Evolutionary conservation across 345 rosid species (phyloP).

Genomic region (Toxicodendron radicans): DNA sequence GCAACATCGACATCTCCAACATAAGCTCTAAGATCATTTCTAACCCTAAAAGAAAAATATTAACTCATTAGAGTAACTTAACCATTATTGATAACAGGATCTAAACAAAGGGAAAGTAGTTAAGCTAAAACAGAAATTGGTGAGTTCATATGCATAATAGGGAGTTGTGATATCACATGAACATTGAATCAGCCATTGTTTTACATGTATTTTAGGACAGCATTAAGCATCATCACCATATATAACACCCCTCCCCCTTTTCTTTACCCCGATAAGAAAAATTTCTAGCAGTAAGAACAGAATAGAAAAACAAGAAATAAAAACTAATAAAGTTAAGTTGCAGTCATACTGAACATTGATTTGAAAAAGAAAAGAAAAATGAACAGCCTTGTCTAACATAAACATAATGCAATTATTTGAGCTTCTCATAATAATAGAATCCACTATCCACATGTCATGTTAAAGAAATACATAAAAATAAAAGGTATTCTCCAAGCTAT

Average conservation of each 20-base stretch:
- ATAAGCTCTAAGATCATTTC: conserved; percentile 52
- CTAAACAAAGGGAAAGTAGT: neutral
- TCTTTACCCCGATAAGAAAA: neutral
- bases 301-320: neutral
- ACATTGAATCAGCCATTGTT: conserved; percentile 1
- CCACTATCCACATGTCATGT: neutral
- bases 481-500: neutral
- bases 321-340: neutral
- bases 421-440: neutral
- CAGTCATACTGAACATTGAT: too few species aligned
- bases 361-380: neutral
- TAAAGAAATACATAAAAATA: neutral
- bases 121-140: neutral
- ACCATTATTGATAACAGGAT: neutral
- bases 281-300: neutral
- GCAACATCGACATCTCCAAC: conserved; percentile 86
- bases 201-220: neutral
- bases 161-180: neutral
- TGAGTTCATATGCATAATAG: neutral
- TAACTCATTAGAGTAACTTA: conserved; percentile 11
- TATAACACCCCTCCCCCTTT: neutral
- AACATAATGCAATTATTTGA: neutral
- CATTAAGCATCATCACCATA: neutral
- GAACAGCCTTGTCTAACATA: conserved; percentile 6
- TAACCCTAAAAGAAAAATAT: conserved; percentile 52